Conservation (phyloP, 768 basidiomycete genomes). For the Tricholoma flavovirens region DNA sequence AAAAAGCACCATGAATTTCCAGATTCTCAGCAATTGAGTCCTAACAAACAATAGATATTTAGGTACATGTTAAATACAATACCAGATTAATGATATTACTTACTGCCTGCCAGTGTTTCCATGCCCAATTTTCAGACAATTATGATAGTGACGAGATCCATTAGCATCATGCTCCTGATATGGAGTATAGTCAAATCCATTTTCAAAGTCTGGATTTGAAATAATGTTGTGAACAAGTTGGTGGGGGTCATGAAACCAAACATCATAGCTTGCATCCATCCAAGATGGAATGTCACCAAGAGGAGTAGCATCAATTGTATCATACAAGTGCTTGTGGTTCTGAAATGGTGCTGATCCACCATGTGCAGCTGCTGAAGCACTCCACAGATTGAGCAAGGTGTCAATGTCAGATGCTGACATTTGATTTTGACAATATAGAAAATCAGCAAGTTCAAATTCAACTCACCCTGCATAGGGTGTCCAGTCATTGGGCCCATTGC, state of each 20-base stretch:
- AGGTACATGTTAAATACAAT: background rate
- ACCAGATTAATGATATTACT: background rate
- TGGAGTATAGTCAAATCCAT: slow-evolving; percentile 22
- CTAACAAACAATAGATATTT: background rate
- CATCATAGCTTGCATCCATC: background rate
- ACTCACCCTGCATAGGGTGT: background rate
- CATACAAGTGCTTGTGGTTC: too few species aligned
- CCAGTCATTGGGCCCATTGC: background rate
- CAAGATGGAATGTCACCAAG: background rate
- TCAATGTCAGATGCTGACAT: background rate
- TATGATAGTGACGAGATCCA: slow-evolving; percentile 2
- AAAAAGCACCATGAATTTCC: background rate
- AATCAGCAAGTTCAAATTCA: background rate
- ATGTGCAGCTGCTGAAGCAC: slow-evolving; percentile 10
- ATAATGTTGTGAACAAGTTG: slow-evolving; percentile 6
- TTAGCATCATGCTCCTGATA: slow-evolving; percentile 19
- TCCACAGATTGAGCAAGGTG: slow-evolving; percentile 15
- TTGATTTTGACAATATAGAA: background rate
- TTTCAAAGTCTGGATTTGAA: background rate
- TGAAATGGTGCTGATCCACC: too few species aligned
- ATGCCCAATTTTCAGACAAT: background rate
- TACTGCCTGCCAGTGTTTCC: background rate
- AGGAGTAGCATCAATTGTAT: background rate
- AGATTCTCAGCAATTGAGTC: background rate
- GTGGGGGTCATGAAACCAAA: background rate